Conservation (phyloP, 805 yeast species). For the Torulaspora franciscae region DNA sequence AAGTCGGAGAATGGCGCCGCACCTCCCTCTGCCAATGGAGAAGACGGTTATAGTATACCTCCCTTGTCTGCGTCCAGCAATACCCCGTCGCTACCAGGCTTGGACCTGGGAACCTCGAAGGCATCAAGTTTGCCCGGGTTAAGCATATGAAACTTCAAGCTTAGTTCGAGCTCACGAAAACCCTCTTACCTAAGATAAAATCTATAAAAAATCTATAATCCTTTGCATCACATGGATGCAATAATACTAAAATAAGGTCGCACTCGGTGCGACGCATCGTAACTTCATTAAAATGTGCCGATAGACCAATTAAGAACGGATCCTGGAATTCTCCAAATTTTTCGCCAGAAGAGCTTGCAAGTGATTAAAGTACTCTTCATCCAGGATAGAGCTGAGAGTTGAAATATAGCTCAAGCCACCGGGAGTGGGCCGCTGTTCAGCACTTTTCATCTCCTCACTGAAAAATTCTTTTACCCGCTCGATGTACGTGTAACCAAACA, state of each 20-base stretch:
- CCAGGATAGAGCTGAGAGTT: constrained; percentile 16
- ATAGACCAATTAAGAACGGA: constrained; percentile 1
- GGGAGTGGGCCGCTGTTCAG: constrained; percentile 4
- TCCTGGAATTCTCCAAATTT: constrained; percentile 6
- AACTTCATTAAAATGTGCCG: constrained; percentile 4
- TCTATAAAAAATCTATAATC: constrained; percentile 7
- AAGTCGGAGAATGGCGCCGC: constrained; percentile 36
- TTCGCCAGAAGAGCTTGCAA: constrained; percentile 9
- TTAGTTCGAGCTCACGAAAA: neutral
- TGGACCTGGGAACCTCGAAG: constrained; percentile 10
- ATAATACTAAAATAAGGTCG: constrained; percentile 2
- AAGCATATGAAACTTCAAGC: constrained; percentile 9
- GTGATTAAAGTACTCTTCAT: constrained; percentile 19
- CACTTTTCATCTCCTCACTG: constrained; percentile 10
- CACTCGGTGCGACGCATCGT: constrained; percentile 1
- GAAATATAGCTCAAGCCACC: constrained; percentile 12
- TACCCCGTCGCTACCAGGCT: constrained; percentile 14
- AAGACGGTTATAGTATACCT: constrained; percentile 7
- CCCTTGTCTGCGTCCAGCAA: constrained; percentile 4
- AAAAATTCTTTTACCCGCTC: constrained; percentile 20
- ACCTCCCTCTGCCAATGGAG: constrained; percentile 24
- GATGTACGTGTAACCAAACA: constrained; percentile 24
- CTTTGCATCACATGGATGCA: constrained; percentile 1
- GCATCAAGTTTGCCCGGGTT: constrained; percentile 15
- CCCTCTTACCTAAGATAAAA: constrained; percentile 3